Evolutionary conservation across 371 early-diverging fungal genomes (phyloP), one percentile per base, ranked within the genome.

Genomic region (Lichtheimia hyalospora): DNA sequence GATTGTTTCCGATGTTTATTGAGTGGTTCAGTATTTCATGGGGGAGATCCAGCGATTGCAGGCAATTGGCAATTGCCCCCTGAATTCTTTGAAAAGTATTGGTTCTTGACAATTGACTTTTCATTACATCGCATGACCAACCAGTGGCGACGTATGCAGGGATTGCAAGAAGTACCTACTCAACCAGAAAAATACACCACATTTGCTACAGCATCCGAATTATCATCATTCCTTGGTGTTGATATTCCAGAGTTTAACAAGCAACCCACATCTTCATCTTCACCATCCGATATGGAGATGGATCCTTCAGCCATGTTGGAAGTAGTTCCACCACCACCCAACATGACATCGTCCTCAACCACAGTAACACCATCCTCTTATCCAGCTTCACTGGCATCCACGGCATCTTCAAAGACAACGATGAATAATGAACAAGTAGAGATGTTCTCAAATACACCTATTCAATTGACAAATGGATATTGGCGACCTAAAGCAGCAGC

Each of bases 11-110:
- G 73, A n/a, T 63, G 74, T 24, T 52, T 81, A 20, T 62, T 78
- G 16, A 65, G 60, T 6, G 67, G 66, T 8, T 72, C 82, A 0
- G 76, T 68, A 8, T 81, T 74, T 43, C 82, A 78, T 52, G 72
- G 72, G 6, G 82, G 82, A 39, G 77, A 76, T 28, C 82, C 82
- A 6, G 63, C 77, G 3, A 68, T 74, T 49, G 75, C 79, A n/a
- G 68, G 64, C 53, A 78, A 71, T 54, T 81, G 82, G 82, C 63
- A 78, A 42, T 58, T 81, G 5, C 79, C 82, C 0, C 60, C 49
- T 12, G 67, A 61, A 4, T 81, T 81, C 54, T 78, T 81, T 63
- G 75, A 76, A 52, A 73, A 73, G 27, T 81, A 61, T 55, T 76
- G 79, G 59, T 81, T 69, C 64, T 46, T 78, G 52, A 64, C 64